These are phyloP conservation scores for Arthrobotrys conoides DNA, from an alignment of 2,329 filamentous ascomycete genomes.

Conservation along the genomic window DNA sequence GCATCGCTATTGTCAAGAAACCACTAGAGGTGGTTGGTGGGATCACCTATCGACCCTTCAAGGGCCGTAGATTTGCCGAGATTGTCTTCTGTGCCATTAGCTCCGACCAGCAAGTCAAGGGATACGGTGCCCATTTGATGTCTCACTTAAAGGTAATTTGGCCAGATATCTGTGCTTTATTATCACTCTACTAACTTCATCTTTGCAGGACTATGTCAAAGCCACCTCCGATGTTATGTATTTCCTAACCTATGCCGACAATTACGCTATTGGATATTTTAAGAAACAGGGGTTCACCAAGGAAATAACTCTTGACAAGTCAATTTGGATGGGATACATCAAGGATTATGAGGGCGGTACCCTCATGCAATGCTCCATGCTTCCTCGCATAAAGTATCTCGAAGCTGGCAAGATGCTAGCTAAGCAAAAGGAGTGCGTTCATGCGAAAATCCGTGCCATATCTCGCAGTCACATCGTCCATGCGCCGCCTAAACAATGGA, in stretches of 20 bases:
- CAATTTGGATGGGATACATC: conserved; percentile 99
- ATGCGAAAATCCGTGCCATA: conserved; percentile 93
- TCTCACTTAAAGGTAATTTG: conserved; percentile 84
- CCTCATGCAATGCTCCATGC: conserved; percentile 99
- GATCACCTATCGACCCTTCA: conserved; percentile 96
- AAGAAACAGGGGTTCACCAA: conserved; percentile 99
- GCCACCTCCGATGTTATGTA: conserved; percentile 98
- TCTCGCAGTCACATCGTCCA: conserved; percentile 91
- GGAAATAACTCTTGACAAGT: conserved; percentile 91
- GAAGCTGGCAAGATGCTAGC: conserved; percentile 93
- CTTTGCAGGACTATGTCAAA: conserved; percentile 84
- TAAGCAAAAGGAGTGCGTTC: conserved; percentile 96
- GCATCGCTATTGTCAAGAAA: conserved; percentile 97
- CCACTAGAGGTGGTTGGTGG: conserved; percentile 92
- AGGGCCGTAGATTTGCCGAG: conserved; percentile 91
- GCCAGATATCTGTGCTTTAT: not conserved
- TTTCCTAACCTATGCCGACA: conserved; percentile 98
- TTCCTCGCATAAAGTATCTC: conserved; percentile 93
- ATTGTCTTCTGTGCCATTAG: conserved; percentile 99
- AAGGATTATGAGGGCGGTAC: conserved; percentile 99
- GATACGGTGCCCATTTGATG: conserved; percentile 98
- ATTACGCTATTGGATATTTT: conserved; percentile 98
- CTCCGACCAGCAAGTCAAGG: conserved; percentile 98
- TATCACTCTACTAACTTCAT: not conserved
- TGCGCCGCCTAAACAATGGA: conserved; percentile 87